Evolutionary conservation across 2,329 filamentous ascomycete species (phyloP).

Genomic region (Alternaria panax): DNA sequence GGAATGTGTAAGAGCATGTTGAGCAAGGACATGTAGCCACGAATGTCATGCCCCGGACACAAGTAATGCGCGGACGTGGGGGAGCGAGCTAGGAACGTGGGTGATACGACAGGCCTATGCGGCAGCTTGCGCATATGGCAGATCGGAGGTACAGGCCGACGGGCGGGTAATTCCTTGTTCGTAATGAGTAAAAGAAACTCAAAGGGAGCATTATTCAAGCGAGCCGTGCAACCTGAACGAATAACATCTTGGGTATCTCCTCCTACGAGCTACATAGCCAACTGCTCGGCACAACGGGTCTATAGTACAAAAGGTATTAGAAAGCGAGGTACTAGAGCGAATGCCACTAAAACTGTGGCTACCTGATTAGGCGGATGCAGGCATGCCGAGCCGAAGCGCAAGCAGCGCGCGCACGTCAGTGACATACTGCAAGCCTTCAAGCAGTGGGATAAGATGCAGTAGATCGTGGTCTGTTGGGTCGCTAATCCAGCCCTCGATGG

Average conservation of each 20-base stretch:
- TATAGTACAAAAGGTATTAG: slow-evolving; percentile 45
- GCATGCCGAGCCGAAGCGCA: slow-evolving; percentile 85
- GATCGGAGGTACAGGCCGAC: slow-evolving; percentile 6
- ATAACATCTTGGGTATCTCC: slow-evolving; percentile 46
- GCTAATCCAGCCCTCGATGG: slow-evolving; percentile 99
- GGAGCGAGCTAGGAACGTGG: slow-evolving; percentile 19
- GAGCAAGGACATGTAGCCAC: slow-evolving; percentile 22
- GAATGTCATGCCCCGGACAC: slow-evolving; percentile 14
- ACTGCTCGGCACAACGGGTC: slow-evolving; percentile 32
- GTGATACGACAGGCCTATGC: slow-evolving; percentile 25
- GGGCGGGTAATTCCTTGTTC: slow-evolving; percentile 14
- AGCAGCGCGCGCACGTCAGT: slow-evolving; percentile 93
- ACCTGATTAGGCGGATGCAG: slow-evolving; percentile 39
- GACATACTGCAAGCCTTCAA: slow-evolving; percentile 95
- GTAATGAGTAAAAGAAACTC: slow-evolving; percentile 28
- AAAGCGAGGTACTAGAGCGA: slow-evolving; percentile 26
- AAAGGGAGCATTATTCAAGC: slow-evolving; percentile 16
- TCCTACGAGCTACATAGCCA: slow-evolving; percentile 38
- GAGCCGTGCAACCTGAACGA: slow-evolving; percentile 16
- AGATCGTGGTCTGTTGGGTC: slow-evolving; percentile 97
- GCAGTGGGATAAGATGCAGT: slow-evolving; percentile 86
- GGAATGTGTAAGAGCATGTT: slow-evolving; percentile 21
- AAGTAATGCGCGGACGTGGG: slow-evolving; percentile 11
- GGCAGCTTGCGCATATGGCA: slow-evolving; percentile 11
- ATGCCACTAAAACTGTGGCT: slow-evolving; percentile 21